A percentile compares a stretch with the other conserved stretches of the same genome.
phyloP scores from a whole-genome alignment of 176 grass and related monocot species.

The Lolium perenne region DNA sequence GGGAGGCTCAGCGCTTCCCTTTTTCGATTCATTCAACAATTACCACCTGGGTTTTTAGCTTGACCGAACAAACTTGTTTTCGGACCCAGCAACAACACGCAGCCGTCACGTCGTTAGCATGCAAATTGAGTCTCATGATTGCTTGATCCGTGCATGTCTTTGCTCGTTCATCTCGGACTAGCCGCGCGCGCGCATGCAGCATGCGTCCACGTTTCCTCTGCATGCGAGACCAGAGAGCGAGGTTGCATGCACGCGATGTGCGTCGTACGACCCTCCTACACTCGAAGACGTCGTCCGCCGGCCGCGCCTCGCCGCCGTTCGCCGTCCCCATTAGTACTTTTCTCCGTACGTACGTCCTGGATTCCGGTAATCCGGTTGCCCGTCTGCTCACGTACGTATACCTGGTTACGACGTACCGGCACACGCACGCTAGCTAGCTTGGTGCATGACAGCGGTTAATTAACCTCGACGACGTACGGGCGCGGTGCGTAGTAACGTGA shows the following conservation, averaged over 20 bases:
- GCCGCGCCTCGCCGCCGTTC: neutral
- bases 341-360: neutral
- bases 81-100: neutral
- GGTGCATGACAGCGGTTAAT: slow-evolving; percentile 28
- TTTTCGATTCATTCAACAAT: neutral
- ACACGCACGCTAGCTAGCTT: no score
- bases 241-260: neutral
- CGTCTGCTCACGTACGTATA: no score
- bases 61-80: neutral
- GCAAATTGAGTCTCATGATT: neutral
- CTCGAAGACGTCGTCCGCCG: neutral
- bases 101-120: neutral
- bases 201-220: neutral
- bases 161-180: neutral
- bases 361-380: no score
- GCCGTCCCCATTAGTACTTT: neutral
- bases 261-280: no score
- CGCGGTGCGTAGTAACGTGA: slow-evolving; percentile 32
- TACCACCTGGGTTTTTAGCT: neutral
- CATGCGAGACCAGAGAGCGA: neutral
- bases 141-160: neutral
- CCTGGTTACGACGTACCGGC: no score
- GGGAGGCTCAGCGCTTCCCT: no score
- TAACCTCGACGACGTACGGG: neutral
- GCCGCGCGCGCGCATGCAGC: no score